These are phyloP conservation scores for Hammondia hammondi DNA, from an alignment of 169 alveolate species.

Conservation along the genomic window DNA sequence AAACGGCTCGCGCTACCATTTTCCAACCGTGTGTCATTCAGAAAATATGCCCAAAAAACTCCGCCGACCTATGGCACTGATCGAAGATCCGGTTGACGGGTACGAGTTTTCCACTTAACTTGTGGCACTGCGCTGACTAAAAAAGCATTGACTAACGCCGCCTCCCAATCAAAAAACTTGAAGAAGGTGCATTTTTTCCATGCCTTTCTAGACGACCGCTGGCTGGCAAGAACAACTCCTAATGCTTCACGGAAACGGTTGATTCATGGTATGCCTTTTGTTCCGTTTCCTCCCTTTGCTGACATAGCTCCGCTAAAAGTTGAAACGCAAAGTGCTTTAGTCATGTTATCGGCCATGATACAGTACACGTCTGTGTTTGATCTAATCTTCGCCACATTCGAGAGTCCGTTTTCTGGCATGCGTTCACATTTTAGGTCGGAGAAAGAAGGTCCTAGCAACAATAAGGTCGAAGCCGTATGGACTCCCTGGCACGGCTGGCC, in stretches of 20 bases:
- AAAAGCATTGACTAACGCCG: too few relatives aligned
- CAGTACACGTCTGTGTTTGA: neutral
- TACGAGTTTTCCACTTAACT: neutral
- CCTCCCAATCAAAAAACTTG: neutral
- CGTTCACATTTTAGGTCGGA: neutral
- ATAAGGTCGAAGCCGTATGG: constrained; percentile 6
- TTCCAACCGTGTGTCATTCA: neutral
- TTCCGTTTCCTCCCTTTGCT: too few relatives aligned
- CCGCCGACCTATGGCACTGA: constrained; percentile 35
- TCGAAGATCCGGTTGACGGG: constrained; percentile 42
- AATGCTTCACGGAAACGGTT: too few relatives aligned
- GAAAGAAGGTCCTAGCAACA: neutral
- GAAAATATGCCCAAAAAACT: constrained; percentile 54
- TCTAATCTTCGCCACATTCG: neutral
- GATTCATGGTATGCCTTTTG: too few relatives aligned
- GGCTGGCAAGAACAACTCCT: too few relatives aligned
- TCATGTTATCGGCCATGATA: neutral
- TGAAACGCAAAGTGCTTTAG: neutral
- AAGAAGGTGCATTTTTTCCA: neutral
- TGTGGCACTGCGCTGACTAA: too few relatives aligned
- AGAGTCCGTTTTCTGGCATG: neutral
- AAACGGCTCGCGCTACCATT: neutral
- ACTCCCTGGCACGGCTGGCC: constrained; percentile 62
- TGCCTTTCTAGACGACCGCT: too few relatives aligned
- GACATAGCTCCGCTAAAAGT: too few relatives aligned